Percentiles rank a stretch among this genome's conserved stretches.
phyloP scores from a whole-genome alignment of 2,329 filamentous ascomycete species.

The Pyrenochaeta sp. region DNA sequence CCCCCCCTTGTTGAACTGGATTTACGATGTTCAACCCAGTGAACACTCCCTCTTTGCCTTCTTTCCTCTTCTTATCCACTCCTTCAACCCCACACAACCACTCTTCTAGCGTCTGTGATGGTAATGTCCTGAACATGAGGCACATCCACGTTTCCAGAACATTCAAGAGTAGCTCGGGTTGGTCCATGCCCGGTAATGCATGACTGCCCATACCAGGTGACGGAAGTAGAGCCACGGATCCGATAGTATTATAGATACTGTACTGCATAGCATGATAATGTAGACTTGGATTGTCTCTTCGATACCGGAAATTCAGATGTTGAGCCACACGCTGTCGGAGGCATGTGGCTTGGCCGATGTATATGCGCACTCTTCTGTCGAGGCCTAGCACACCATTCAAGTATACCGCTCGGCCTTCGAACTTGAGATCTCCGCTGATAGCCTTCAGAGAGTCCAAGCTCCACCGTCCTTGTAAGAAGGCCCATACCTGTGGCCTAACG shows the following conservation, averaged over 20 bases:
- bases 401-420: slow-evolving; percentile 34
- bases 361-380: slow-evolving; percentile 34
- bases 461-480: slow-evolving; percentile 26
- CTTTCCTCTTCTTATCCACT: neutral
- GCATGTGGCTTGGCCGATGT: slow-evolving; percentile 44
- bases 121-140: slow-evolving; percentile 41
- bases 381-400: slow-evolving; percentile 35
- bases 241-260: slow-evolving; percentile 39
- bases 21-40: slow-evolving; percentile 41
- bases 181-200: slow-evolving; percentile 34
- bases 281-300: slow-evolving; percentile 43
- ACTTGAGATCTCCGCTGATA: slow-evolving; percentile 34
- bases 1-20: slow-evolving; percentile 41
- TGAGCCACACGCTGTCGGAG: slow-evolving; percentile 36
- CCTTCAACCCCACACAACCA: slow-evolving; percentile 29
- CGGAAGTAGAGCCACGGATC: slow-evolving; percentile 30
- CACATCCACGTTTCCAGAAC: slow-evolving; percentile 48
- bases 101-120: slow-evolving; percentile 19
- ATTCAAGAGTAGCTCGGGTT: slow-evolving; percentile 37
- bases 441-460: slow-evolving; percentile 32
- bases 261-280: slow-evolving; percentile 46
- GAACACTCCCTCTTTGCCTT: slow-evolving; percentile 26
- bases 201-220: slow-evolving; percentile 14
- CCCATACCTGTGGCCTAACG: slow-evolving; percentile 34
- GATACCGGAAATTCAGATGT: slow-evolving; percentile 46